These are phyloP conservation scores for Daldinia bambusicola DNA, from an alignment of 495 filamentous ascomycete genomes.

Conservation along the genomic window DNA sequence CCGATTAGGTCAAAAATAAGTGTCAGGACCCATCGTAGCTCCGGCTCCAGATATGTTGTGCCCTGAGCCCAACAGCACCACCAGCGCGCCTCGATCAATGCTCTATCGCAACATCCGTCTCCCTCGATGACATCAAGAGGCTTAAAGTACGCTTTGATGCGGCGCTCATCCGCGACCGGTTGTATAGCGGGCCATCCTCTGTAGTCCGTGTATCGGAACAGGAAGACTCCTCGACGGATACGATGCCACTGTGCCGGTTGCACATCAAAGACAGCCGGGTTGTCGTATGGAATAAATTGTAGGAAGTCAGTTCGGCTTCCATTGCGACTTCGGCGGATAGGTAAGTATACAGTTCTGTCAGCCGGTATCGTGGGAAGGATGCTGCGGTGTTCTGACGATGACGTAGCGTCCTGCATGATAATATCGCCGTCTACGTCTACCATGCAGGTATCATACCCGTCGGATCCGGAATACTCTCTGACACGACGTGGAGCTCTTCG, in stretches of 20 bases:
- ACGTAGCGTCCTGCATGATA: conserved; percentile 27
- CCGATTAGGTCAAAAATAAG: conserved; percentile 33
- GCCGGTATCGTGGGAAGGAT: neutral
- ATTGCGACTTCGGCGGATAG: conserved; percentile 13
- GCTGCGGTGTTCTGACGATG: neutral
- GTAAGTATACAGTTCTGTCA: conserved; percentile 16
- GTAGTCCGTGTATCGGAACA: conserved; percentile 42
- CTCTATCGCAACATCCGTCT: conserved; percentile 5
- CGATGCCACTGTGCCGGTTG: conserved; percentile 24
- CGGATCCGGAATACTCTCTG: conserved; percentile 31
- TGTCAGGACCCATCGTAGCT: conserved; percentile 41
- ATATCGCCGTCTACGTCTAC: conserved; percentile 32
- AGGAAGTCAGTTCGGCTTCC: conserved; percentile 6
- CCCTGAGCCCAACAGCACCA: conserved; percentile 42
- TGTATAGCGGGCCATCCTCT: conserved; percentile 37
- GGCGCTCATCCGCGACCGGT: conserved; percentile 15
- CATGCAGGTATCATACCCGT: neutral
- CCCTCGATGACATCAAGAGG: conserved; percentile 9
- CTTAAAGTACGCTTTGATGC: conserved; percentile 28
- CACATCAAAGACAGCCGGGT: conserved; percentile 42
- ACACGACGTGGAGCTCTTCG: neutral
- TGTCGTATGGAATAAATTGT: conserved; percentile 36
- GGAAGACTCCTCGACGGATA: conserved; percentile 18
- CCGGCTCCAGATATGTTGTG: conserved; percentile 30
- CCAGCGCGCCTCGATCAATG: conserved; percentile 27